Conservation (phyloP, 495 filamentous ascomycete genomes). For the Podospora appendiculata region DNA sequence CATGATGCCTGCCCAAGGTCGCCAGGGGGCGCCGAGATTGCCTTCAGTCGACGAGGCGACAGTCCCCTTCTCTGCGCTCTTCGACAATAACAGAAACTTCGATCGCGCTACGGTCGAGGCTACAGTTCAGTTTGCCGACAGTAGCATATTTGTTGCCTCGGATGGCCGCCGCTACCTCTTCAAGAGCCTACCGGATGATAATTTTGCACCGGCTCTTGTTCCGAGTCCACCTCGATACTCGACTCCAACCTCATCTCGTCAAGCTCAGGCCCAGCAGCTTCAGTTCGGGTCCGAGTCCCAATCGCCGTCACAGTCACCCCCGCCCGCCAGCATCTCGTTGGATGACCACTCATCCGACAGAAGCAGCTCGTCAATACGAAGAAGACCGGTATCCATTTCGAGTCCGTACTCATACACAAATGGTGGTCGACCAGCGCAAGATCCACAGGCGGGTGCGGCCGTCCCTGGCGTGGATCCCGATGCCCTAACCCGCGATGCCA, state of each 20-base stretch:
- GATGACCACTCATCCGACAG: not conserved
- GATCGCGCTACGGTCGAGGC: slow-evolving; percentile 22
- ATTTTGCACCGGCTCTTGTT: not conserved
- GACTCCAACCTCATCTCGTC: not conserved
- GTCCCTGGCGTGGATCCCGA: slow-evolving; percentile 5
- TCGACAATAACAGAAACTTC: slow-evolving; percentile 17
- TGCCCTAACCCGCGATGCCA: slow-evolving; percentile 2
- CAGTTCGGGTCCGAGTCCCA: not conserved
- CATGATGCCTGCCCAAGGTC: slow-evolving; percentile 23
- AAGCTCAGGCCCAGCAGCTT: not conserved
- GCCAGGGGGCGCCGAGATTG: slow-evolving; percentile 11
- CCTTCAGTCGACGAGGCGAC: slow-evolving; percentile 19
- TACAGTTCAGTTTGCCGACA: slow-evolving; percentile 21
- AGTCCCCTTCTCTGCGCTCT: slow-evolving; percentile 23
- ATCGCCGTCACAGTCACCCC: not conserved
- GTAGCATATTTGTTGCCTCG: slow-evolving; percentile 20
- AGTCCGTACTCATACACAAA: slow-evolving; percentile 9
- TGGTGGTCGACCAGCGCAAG: slow-evolving; percentile 4
- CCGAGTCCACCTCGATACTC: slow-evolving; percentile 1
- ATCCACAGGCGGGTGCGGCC: not conserved
- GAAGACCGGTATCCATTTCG: slow-evolving; percentile 16
- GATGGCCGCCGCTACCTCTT: slow-evolving; percentile 23
- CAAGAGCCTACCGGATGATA: slow-evolving; percentile 15
- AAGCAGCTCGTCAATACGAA: slow-evolving; percentile 6
- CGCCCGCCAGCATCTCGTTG: not conserved